Evolutionary conservation across 2,329 filamentous ascomycete species (phyloP).

Genomic region (Pseudogymnoascus sp.): DNA sequence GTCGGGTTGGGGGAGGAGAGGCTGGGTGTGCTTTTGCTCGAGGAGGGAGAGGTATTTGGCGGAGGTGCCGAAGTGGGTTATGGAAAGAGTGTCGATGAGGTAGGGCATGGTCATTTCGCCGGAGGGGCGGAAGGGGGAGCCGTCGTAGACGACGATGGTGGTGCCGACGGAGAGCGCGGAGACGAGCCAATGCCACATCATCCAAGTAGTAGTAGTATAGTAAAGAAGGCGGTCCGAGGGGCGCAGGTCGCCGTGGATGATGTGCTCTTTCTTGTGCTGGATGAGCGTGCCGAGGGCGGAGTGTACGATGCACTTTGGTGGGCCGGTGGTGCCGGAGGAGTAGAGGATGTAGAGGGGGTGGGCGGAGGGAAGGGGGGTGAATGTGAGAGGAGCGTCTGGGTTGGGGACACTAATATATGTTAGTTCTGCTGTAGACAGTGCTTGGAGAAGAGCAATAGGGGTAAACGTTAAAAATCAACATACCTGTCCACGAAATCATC

Average conservation of each 20-base stretch:
- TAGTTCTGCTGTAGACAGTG: slow-evolving; percentile 28
- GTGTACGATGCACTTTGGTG: slow-evolving; percentile 91
- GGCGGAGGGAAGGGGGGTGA: slow-evolving; percentile 72
- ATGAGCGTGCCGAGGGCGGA: slow-evolving; percentile 82
- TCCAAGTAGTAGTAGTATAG: slow-evolving; percentile 93
- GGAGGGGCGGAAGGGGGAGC: slow-evolving; percentile 76
- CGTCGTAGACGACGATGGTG: slow-evolving; percentile 82
- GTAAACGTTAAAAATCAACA: slow-evolving; percentile 1
- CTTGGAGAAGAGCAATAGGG: slow-evolving; percentile 30
- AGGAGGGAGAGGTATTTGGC: slow-evolving; percentile 89
- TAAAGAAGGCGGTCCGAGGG: slow-evolving; percentile 73
- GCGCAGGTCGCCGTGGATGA: slow-evolving; percentile 74
- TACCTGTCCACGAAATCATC: slow-evolving; percentile 34
- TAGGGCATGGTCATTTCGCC: slow-evolving; percentile 75
- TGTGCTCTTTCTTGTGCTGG: slow-evolving; percentile 95
- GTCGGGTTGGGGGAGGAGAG: slow-evolving; percentile 35
- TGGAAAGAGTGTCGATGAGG: slow-evolving; percentile 69
- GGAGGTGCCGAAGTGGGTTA: slow-evolving; percentile 91
- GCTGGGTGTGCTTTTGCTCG: slow-evolving; percentile 66
- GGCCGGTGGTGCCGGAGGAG: slow-evolving; percentile 78
- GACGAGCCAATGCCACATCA: slow-evolving; percentile 99
- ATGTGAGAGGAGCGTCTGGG: slow-evolving; percentile 41
- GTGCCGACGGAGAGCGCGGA: slow-evolving; percentile 76
- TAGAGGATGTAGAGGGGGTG: slow-evolving; percentile 93
- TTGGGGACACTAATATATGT: slow-evolving; percentile 25